These are phyloP conservation scores for Tylopilus rubrobrunneus DNA, from an alignment of 768 basidiomycete genomes.

Conservation along the genomic window DNA sequence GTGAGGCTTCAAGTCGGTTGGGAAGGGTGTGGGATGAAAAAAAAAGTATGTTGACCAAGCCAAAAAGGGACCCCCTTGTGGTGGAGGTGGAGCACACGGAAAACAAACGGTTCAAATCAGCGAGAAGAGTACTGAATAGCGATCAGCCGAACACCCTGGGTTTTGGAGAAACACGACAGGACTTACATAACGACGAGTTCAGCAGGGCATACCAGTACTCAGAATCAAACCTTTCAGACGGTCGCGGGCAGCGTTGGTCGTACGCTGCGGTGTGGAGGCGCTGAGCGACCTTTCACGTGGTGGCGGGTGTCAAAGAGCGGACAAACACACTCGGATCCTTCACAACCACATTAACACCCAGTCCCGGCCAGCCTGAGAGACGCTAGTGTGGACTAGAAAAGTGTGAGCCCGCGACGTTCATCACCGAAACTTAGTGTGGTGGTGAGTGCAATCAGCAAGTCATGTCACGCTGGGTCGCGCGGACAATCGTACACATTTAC, in stretches of 20 bases:
- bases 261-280: constrained; percentile 19
- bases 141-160: constrained; percentile 13
- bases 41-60: constrained; percentile 27
- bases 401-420: constrained; percentile 22
- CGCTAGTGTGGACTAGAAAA: constrained; percentile 18
- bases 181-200: constrained; percentile 35
- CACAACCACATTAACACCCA: constrained; percentile 28
- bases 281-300: constrained; percentile 26
- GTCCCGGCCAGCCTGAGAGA: constrained; percentile 9
- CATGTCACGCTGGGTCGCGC: background rate
- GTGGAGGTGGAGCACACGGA: constrained; percentile 22
- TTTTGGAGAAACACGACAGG: constrained; percentile 20
- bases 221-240: constrained; percentile 23
- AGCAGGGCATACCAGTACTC: constrained; percentile 32
- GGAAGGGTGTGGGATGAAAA: constrained; percentile 20
- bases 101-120: constrained; percentile 32
- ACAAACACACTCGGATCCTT: constrained; percentile 22
- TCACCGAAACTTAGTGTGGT: constrained; percentile 26
- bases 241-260: constrained; percentile 17
- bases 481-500: background rate
- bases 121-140: constrained; percentile 17
- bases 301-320: constrained; percentile 26
- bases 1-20: constrained; percentile 17
- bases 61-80: constrained; percentile 26
- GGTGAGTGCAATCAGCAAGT: constrained; percentile 2